phyloP scores from a whole-genome alignment of 129 eudicot species.

The Daucus carota region DH1_v3.0 NC_030382.2:46978001-46978500 shows the following conservation, averaged over 20 bases:
- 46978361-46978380: not conserved
- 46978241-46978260: not conserved
- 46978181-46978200: too few species aligned
- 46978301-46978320: not conserved
- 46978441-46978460: not conserved
- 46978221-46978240: too few species aligned
- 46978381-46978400: not conserved
- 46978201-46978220: too few species aligned
- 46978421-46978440: not conserved
- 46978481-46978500: too few species aligned
- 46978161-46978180: not conserved
- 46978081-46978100: not conserved
- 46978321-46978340: not conserved
- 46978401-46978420: too few species aligned
- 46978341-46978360: not conserved
- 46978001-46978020: not conserved
- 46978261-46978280: not conserved
- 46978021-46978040: too few species aligned
- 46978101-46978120: not conserved
- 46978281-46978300: not conserved
- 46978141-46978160: not conserved
- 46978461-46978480: too few species aligned
- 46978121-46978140: not conserved
- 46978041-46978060: too few species aligned
- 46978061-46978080: too few species aligned